Evolutionary conservation across 1,284 basidiomycete genomes (phyloP).

Genomic region (Heterobasidion annosum): DNA sequence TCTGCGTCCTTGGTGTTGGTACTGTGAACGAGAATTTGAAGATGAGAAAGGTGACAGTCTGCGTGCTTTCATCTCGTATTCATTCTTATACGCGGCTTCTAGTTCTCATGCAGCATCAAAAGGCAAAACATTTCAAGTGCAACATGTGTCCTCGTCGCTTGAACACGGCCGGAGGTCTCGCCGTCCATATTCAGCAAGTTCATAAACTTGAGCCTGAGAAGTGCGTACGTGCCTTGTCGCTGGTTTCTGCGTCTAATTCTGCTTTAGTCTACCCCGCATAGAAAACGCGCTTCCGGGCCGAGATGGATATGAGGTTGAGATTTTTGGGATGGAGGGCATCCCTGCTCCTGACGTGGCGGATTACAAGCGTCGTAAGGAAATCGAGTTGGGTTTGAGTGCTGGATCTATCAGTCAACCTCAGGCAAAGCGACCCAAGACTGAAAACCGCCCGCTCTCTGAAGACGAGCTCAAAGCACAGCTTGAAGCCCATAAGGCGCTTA

Average conservation of each 20-base stretch:
- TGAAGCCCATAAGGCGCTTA: conserved; percentile 85
- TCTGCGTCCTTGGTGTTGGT: conserved; percentile 95
- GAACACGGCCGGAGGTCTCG: conserved; percentile 95
- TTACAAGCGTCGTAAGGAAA: conserved; percentile 91
- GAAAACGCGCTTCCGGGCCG: conserved; percentile 95
- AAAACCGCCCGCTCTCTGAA: conserved; percentile 75
- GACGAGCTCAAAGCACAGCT: conserved; percentile 83
- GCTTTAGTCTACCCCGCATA: conserved; percentile 63
- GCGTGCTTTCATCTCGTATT: background rate
- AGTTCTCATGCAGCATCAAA: conserved; percentile 99
- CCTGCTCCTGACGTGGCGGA: conserved; percentile 90
- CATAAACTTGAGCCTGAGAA: conserved; percentile 97
- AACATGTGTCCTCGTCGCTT: conserved; percentile 91
- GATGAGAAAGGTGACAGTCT: conserved; percentile 79
- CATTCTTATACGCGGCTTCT: background rate
- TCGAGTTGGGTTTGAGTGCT: conserved; percentile 79
- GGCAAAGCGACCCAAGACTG: conserved; percentile 76
- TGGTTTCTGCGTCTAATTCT: conserved; percentile 8
- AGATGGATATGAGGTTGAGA: conserved; percentile 97
- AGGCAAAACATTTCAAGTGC: conserved; percentile 99
- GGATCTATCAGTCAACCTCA: conserved; percentile 73
- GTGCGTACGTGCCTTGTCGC: conserved; percentile 35
- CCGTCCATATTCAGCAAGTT: conserved; percentile 98
- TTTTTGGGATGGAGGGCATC: conserved; percentile 99
- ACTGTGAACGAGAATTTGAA: conserved; percentile 97